Conservation (phyloP, 2,329 filamentous ascomycete genomes). For the Monosporascus sp. region DNA sequence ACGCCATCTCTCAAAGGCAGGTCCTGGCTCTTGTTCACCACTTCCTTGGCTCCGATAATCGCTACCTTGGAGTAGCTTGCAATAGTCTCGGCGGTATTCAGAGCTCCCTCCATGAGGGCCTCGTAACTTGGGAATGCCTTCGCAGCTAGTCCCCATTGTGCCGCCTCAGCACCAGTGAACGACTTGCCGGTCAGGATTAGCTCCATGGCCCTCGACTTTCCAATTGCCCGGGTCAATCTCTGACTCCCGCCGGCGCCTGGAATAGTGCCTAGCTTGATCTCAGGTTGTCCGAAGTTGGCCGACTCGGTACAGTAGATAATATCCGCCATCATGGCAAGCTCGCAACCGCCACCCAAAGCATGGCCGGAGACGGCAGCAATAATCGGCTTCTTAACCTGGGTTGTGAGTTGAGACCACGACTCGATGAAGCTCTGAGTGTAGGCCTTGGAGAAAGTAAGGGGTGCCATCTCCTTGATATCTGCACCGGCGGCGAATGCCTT, state of each 20-base stretch:
- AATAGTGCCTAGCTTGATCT: slow-evolving; percentile 91
- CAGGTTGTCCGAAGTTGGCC: slow-evolving; percentile 93
- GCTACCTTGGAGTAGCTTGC: slow-evolving; percentile 83
- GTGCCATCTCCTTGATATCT: slow-evolving; percentile 98
- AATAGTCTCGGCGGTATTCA: slow-evolving; percentile 85
- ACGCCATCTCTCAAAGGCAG: slow-evolving; percentile 81
- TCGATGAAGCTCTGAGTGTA: slow-evolving; percentile 93
- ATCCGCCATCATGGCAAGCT: slow-evolving; percentile 96
- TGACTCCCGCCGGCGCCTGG: slow-evolving; percentile 91
- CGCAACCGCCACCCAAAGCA: slow-evolving; percentile 90
- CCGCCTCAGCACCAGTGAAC: slow-evolving; percentile 80
- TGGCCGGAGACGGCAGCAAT: slow-evolving; percentile 93
- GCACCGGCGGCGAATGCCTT: slow-evolving; percentile 93
- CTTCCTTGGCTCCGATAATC: slow-evolving; percentile 87
- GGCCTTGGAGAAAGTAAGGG: slow-evolving; percentile 80
- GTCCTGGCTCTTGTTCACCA: slow-evolving; percentile 99
- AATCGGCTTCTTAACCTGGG: slow-evolving; percentile 83
- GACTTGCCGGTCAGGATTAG: slow-evolving; percentile 80
- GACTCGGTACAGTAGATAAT: slow-evolving; percentile 82
- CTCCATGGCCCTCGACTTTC: slow-evolving; percentile 87
- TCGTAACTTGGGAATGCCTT: slow-evolving; percentile 75
- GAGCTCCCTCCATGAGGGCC: slow-evolving; percentile 72
- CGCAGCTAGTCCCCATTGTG: slow-evolving; percentile 84
- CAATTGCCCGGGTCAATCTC: slow-evolving; percentile 74
- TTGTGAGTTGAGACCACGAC: slow-evolving; percentile 82